Base-by-base conservation (phyloP, 1,139 yeast species). In the Magnusiomyces suaveolens region DNA sequence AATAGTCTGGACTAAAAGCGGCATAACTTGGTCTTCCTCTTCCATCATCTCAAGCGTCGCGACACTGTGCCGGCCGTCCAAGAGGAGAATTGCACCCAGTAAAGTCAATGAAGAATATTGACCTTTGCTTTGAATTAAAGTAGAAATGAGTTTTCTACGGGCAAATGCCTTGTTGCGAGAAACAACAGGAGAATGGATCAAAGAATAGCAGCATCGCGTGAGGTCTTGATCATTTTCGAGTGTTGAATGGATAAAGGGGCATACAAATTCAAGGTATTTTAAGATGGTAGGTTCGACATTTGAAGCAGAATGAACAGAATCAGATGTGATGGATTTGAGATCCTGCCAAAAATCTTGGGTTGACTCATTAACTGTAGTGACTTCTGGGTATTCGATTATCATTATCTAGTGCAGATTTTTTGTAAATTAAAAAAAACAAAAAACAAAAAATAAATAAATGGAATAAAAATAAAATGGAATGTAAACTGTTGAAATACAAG, bases 1-100 rank as follows among this genome's bases (percentile, higher is more conserved):
- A 12, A 78, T 60, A 4, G 72, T 70, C 47, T 66, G 66, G 52
- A 77, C 71, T 16, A 78, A 63, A 1, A 72, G 73, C 18, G 69
- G 69, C 49, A 79, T 76, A 0, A 83, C 84, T 38, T 76, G 75
- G 12, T 29, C 36, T 29, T 72, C 80, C 48, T 79, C 77, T 51
- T 77, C 71, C 61, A 82, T 66, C 56, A 74, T 67, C 53, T 73
- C 75, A 46, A 79, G 62, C 0, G 80, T 70, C 10, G 71, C 62
- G 25, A 71, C 62, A 57, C 79, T 73, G 36, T 68, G 61, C 52
- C 75, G 73, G 39, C 79, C 78, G 57, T 79, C 80, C 52, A 76
- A 68, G 39, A 78, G 65, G 29, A 82, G 61, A 3, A 81, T 69
- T 60, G 79, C 79, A 10, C 82, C 79, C 18, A 79, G 72, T 10